Conservation (phyloP, 2,329 filamentous ascomycete genomes). For the Fusarium liriodendri region DNA sequence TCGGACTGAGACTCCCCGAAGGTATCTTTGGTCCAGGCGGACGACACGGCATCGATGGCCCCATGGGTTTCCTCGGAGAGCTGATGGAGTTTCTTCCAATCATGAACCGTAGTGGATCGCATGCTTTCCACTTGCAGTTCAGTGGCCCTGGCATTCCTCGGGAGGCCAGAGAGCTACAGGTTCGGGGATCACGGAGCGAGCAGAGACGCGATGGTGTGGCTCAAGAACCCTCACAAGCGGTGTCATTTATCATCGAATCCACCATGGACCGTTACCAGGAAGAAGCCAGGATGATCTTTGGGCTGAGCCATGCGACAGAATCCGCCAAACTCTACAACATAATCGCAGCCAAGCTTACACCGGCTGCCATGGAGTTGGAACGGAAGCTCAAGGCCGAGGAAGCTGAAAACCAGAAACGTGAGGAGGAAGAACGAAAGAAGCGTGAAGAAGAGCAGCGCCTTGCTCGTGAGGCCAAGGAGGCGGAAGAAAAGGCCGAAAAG, state of each 20-base stretch:
- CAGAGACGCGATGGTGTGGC: constrained; percentile 59
- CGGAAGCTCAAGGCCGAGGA: constrained; percentile 74
- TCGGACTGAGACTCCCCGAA: constrained; percentile 64
- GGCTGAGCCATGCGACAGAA: constrained; percentile 70
- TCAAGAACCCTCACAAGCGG: constrained; percentile 77
- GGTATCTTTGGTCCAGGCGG: constrained; percentile 55
- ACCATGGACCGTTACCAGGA: constrained; percentile 88
- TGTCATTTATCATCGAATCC: constrained; percentile 77
- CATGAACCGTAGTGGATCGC: constrained; percentile 58
- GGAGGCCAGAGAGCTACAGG: constrained; percentile 62
- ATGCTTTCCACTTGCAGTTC: constrained; percentile 71
- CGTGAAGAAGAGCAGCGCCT: constrained; percentile 74
- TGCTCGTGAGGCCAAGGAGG: constrained; percentile 77
- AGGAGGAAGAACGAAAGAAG: constrained; percentile 69
- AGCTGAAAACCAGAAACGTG: constrained; percentile 61
- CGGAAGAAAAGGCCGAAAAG: constrained; percentile 72
- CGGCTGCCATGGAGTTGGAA: constrained; percentile 85
- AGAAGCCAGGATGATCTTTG: constrained; percentile 89
- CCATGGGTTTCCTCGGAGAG: constrained; percentile 66
- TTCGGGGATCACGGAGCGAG: constrained; percentile 59
- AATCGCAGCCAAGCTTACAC: constrained; percentile 80
- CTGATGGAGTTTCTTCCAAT: constrained; percentile 66
- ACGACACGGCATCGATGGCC: constrained; percentile 57
- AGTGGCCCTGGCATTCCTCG: constrained; percentile 60
- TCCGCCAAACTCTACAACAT: constrained; percentile 76